Base-by-base conservation (phyloP, 805 yeast genomes). In the Cyberlindnera mississippiensis region DNA sequence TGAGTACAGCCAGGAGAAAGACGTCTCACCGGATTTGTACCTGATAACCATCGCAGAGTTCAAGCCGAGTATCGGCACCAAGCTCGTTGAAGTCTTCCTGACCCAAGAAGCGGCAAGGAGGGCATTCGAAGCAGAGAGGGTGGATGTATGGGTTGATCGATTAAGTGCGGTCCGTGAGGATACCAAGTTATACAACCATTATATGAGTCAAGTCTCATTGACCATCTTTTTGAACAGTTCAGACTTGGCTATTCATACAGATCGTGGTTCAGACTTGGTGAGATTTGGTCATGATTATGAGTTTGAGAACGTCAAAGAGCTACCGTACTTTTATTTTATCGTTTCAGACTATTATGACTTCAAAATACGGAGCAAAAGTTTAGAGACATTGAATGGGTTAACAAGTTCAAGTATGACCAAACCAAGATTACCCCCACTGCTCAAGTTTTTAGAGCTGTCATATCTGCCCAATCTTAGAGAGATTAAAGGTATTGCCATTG, bases 271-370 rank as follows among this genome's bases (percentile, higher is more conserved):
- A n/a, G 51, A 46, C 26, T 15, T 45, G 20, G 34, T 46, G 4
- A 39, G 46, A 14, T 37, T 35, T 18, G 57, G 58, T 0, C 53
- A 55, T 37, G 49, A 40, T 7, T 53, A 53, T 38, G 49, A 49
- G 29, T 46, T 53, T 17, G 19, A 44, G 24, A 41, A 40, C 19
- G 38, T 38, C 5, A 26, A 19, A 4, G 28, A 33, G 7, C 26
- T 54, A 5, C 57, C 59, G 8, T 50, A 37, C 15, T 30, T 54
- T 16, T 54, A 47, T 28, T 48, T 54, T 22, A 35, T 31, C 37
- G 38, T 41, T 4, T 51, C 52, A 30, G 16, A 30, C 4, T 20
- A 28, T 9, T 43, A 46, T 32, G 45, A 48, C n/a, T 56, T 55
- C 36, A 30, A 19, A n/a, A 48, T 56, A 6, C 32, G 41, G 11